Base-by-base conservation (phyloP, 345 rosid genomes). In the Syzygium oleosum region DNA sequence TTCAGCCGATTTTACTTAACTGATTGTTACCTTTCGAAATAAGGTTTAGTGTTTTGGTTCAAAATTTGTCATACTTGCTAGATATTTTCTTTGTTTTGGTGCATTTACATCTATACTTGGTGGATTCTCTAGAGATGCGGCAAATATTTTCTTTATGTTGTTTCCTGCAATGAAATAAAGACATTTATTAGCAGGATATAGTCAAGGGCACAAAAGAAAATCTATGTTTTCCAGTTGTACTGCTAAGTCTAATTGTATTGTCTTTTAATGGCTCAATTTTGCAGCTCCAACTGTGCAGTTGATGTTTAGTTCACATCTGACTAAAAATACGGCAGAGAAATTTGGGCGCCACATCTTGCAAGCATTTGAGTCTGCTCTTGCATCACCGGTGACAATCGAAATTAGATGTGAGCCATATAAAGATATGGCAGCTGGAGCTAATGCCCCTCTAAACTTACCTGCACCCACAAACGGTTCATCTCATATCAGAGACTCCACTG, bases 271-370 rank as follows among this genome's bases (percentile, higher is more conserved):
- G 80, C 59, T 31, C 91, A 10, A 52, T 88, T 85, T 84, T 73
- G 91, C 98, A 98, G 99, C 99, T 90, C 99, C 99, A 86, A 98
- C 94, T 1, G 97, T 93, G 78, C 96, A 96, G 90, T 88, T 98
- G 91, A 90, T 90, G 85, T 95, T 98, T 91, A 91, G 96, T 87
- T 98, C 99, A 12, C 92, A 88, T 46, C 83, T 90, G 85, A 90
- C 94, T 6, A 95, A 92, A 90, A 87, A 92, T 14, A 92, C 92
- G 46, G 98, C 98, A 23, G 98, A 97, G 93, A 95, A 93, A 92
- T 92, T 94, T 78, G 88, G 89, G 85, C 93, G 92, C 53, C 91
- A 93, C 46, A 95, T 98, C 87, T 90, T 94, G 84, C 93, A 93
- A 93, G 99, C 99, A 86, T 97, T 98, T 85, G 99, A 96, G 68